Conservation (phyloP, 2,329 filamentous ascomycete species). For the Talaromyces amestolkiae region DNA sequence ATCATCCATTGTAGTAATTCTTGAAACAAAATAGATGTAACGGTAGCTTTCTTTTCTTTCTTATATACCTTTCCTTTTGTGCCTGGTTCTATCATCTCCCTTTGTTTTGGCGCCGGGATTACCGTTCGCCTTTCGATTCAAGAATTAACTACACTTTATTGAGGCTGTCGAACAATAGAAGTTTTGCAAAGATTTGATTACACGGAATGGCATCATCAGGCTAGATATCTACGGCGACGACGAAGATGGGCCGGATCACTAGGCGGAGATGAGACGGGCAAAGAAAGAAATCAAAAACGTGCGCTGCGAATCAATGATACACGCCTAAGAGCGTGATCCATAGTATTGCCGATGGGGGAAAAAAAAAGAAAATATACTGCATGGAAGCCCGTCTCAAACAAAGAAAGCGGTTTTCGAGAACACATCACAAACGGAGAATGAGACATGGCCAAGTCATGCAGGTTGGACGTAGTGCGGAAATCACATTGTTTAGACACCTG, state of each 20-base stretch:
- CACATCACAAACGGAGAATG: neutral
- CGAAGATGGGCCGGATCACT: neutral
- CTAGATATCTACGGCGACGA: neutral
- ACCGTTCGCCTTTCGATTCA: too few species aligned
- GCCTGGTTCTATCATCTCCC: neutral
- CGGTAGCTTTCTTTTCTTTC: neutral
- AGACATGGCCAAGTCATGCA: neutral
- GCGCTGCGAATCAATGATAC: neutral
- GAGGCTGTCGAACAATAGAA: neutral
- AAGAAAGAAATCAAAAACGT: neutral
- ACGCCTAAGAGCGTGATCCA: neutral
- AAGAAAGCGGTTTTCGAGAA: conserved; percentile 40
- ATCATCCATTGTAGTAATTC: neutral
- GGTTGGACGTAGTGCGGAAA: neutral
- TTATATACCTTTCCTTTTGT: neutral
- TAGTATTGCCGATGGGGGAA: neutral
- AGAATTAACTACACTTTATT: neutral
- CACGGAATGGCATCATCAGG: neutral
- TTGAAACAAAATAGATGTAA: neutral
- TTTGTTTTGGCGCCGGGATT: neutral
- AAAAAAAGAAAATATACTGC: neutral
- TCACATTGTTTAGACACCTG: neutral
- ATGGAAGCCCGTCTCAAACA: neutral
- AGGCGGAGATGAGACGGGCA: neutral
- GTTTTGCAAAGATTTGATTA: neutral